Conservation (phyloP, 345 rosid genomes). For the Durio zibethinus region DNA sequence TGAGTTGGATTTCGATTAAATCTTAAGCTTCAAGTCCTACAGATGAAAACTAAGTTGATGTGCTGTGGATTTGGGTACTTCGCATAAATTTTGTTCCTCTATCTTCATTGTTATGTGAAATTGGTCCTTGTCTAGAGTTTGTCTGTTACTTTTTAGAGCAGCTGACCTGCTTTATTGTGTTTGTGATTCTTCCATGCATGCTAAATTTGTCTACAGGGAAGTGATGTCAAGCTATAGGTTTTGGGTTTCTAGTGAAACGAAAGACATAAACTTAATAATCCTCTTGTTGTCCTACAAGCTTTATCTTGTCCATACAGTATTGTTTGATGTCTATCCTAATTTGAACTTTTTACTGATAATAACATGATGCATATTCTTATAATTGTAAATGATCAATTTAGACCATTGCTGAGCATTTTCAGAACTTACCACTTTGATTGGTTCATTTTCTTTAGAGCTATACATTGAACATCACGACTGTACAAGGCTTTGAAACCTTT, state of each 20-base stretch:
- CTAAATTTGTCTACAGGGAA: not conserved
- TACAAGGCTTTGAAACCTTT: conserved; percentile 92
- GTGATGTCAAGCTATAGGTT: not conserved
- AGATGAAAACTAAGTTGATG: not conserved
- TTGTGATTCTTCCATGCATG: not conserved
- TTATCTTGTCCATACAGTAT: not conserved
- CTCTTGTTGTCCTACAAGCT: not conserved
- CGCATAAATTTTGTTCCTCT: not conserved
- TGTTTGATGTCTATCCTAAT: not conserved
- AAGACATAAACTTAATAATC: not conserved
- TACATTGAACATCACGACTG: conserved; percentile 86
- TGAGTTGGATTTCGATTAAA: not conserved
- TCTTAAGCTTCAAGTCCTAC: not conserved
- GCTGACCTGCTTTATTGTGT: not conserved
- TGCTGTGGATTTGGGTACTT: not conserved
- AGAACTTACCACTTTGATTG: conserved; percentile 5
- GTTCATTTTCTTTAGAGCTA: conserved; percentile 54
- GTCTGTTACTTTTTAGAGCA: not conserved
- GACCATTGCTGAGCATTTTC: not conserved
- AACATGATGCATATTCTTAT: not conserved
- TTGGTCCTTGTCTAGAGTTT: conserved; percentile 1
- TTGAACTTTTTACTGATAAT: not conserved
- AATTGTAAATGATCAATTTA: not conserved
- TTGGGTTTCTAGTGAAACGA: not conserved
- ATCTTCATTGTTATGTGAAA: not conserved